Evolutionary conservation across 2,329 filamentous ascomycete genomes (phyloP).

Genomic region (Paramyrothecium sp.): DNA sequence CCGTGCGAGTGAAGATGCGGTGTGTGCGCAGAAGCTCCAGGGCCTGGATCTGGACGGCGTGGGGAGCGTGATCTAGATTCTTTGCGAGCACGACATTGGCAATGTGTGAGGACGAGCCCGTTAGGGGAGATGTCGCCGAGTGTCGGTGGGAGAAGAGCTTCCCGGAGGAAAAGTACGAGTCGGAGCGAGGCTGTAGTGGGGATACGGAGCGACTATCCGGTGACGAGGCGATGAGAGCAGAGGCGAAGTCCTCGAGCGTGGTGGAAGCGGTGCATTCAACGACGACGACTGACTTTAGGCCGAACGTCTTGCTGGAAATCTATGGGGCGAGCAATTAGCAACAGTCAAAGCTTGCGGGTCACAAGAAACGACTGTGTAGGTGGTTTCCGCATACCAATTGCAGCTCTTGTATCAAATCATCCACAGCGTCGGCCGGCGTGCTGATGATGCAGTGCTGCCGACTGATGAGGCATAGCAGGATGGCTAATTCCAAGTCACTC

Average conservation of each 20-base stretch:
- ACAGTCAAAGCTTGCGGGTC: background rate
- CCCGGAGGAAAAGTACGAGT: conserved; percentile 28
- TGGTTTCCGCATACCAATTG: conserved; percentile 51
- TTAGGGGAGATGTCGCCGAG: conserved; percentile 25
- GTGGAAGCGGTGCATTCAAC: conserved; percentile 67
- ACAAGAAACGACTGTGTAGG: background rate
- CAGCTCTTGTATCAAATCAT: conserved; percentile 72
- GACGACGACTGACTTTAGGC: conserved; percentile 66
- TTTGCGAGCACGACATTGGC: conserved; percentile 82
- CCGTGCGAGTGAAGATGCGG: conserved; percentile 73
- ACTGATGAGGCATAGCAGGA: conserved; percentile 76
- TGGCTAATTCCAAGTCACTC: conserved; percentile 84
- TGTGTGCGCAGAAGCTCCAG: conserved; percentile 76
- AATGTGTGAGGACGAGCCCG: conserved; percentile 44
- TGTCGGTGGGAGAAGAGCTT: conserved; percentile 16
- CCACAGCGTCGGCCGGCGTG: conserved; percentile 59
- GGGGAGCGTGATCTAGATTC: conserved; percentile 72
- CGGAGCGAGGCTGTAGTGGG: conserved; percentile 19
- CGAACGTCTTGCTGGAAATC: conserved; percentile 71
- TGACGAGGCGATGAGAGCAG: conserved; percentile 55
- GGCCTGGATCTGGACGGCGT: conserved; percentile 78
- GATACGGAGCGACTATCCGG: conserved; percentile 21
- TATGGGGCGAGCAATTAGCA: conserved; percentile 25
- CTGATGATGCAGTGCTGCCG: conserved; percentile 88
- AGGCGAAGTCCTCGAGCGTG: conserved; percentile 78